Evolutionary conservation across 176 grass and related monocot species (phyloP).

Genomic region (Melocanna baccifera): DNA sequence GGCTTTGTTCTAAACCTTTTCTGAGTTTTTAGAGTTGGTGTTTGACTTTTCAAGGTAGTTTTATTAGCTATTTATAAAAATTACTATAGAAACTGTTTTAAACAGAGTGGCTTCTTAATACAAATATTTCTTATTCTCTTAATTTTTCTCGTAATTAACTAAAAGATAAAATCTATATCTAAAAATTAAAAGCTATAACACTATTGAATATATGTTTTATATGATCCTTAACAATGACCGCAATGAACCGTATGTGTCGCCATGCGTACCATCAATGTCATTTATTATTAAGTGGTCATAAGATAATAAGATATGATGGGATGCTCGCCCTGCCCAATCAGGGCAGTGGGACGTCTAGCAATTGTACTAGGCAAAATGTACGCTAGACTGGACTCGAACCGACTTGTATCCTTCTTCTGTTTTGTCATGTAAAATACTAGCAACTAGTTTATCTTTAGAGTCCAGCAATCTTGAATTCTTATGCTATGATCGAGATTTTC

Average conservation of each 20-base stretch:
- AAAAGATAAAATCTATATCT: too few species aligned
- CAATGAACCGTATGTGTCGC: background rate
- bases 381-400: too few species aligned
- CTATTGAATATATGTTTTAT: background rate
- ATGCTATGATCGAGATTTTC: background rate
- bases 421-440: background rate
- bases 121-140: too few species aligned
- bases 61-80: too few species aligned
- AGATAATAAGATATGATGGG: background rate
- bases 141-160: too few species aligned
- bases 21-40: too few species aligned
- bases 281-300: background rate
- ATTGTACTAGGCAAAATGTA: too few species aligned
- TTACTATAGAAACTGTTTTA: accelerated
- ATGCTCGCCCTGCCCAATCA: background rate
- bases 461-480: background rate
- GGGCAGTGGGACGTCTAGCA: too few species aligned
- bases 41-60: too few species aligned
- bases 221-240: background rate
- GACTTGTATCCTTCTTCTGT: background rate
- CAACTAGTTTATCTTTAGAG: background rate
- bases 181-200: too few species aligned
- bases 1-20: too few species aligned
- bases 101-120: too few species aligned
- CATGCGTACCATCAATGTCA: background rate